These are phyloP conservation scores for Porodaedalea pini DNA, from an alignment of 1,284 basidiomycete species.

Conservation along the genomic window DNA sequence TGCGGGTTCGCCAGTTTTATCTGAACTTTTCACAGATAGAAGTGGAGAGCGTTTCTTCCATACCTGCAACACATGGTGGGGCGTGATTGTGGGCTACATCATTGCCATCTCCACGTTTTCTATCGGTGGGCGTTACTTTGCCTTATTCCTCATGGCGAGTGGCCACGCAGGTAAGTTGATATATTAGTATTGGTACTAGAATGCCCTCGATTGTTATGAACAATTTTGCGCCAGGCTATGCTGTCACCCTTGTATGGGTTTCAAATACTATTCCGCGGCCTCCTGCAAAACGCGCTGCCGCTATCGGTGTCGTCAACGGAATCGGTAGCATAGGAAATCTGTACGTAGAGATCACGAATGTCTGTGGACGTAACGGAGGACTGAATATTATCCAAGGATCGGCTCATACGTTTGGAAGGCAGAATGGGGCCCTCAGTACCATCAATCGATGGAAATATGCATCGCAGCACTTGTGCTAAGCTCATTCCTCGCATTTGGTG, in stretches of 20 bases:
- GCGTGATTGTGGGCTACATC: too few relatives aligned
- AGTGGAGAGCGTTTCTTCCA: constrained; percentile 29
- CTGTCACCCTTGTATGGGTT: constrained; percentile 61
- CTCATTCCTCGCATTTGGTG: too few relatives aligned
- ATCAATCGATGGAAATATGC: too few relatives aligned
- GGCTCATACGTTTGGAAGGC: too few relatives aligned
- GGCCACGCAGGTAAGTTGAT: constrained; percentile 23
- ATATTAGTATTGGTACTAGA: background rate
- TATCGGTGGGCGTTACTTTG: constrained; percentile 28
- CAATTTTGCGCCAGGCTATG: constrained; percentile 32
- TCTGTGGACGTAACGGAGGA: too few relatives aligned
- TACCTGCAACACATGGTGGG: too few relatives aligned
- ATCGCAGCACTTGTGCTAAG: too few relatives aligned
- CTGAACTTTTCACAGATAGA: constrained; percentile 9
- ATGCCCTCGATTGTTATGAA: background rate
- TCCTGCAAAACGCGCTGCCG: constrained; percentile 52
- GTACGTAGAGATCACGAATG: too few relatives aligned
- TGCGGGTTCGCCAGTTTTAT: too few relatives aligned
- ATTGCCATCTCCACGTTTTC: constrained; percentile 25
- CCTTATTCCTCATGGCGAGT: constrained; percentile 27
- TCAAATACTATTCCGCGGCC: constrained; percentile 60
- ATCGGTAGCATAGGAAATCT: too few relatives aligned
- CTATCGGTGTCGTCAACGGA: constrained; percentile 43
- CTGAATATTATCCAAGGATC: too few relatives aligned
- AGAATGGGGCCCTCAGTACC: too few relatives aligned